Evolutionary conservation across 257 asterid species (phyloP).

Genomic region (Solanum tacnaense): DNA sequence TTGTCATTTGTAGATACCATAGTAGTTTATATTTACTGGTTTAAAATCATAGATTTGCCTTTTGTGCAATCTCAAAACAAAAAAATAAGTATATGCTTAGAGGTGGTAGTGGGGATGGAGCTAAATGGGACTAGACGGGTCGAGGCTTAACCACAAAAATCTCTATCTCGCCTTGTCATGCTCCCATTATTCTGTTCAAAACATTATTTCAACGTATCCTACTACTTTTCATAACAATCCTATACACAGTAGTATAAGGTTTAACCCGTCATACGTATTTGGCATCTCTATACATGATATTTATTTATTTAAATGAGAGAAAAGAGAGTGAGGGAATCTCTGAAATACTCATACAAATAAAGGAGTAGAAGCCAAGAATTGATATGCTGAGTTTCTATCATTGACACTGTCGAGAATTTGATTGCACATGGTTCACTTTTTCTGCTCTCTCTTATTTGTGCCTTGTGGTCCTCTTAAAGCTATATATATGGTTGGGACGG

Average conservation of each 20-base stretch:
- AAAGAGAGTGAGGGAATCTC: neutral
- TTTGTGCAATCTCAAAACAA: neutral
- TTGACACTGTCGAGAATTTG: neutral
- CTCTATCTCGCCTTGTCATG: neutral
- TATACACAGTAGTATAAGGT: neutral
- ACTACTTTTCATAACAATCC: neutral
- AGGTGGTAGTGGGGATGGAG: neutral
- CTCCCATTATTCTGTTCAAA: neutral
- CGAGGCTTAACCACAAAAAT: neutral
- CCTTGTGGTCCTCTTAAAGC: neutral
- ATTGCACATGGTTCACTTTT: neutral
- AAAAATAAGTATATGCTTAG: neutral
- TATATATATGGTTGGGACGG: neutral
- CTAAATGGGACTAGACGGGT: accelerated
- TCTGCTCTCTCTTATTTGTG: neutral
- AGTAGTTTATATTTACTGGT: neutral
- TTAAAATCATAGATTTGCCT: neutral
- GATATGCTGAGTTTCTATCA: neutral
- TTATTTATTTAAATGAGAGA: neutral
- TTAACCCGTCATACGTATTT: neutral
- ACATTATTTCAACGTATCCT: neutral
- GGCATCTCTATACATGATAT: neutral
- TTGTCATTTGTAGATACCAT: neutral
- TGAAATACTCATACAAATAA: neutral
- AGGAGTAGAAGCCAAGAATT: neutral